Percentiles rank a stretch among this genome's conserved stretches.
Conservation (phyloP, 192 early-diverging fungal genomes). For the Phlyctochytrium arcticum region DNA sequence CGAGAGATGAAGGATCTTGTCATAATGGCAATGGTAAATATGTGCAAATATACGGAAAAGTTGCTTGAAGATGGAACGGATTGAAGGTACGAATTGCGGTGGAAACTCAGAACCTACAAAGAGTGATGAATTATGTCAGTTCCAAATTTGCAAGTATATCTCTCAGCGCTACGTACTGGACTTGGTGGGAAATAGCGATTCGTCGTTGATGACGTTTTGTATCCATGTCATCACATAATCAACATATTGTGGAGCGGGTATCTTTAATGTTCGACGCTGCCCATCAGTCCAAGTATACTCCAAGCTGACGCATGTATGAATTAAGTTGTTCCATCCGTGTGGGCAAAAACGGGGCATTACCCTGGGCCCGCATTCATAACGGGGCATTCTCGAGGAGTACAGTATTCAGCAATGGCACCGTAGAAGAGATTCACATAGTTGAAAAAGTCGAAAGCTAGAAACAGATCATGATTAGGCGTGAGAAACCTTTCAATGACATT, state of each 20-base stretch:
- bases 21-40: slow-evolving; percentile 89
- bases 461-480: not conserved
- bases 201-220: slow-evolving; percentile 82
- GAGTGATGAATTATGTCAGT: not conserved
- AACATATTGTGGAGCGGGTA: slow-evolving; percentile 92
- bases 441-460: slow-evolving; percentile 81
- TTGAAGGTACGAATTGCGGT: slow-evolving; percentile 61
- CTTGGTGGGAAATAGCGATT: slow-evolving; percentile 90
- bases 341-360: slow-evolving; percentile 27
- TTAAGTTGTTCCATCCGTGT: not conserved
- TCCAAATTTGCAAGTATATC: not conserved
- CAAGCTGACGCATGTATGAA: slow-evolving; percentile 17
- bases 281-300: slow-evolving; percentile 95
- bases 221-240: slow-evolving; percentile 89
- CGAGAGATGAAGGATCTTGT: slow-evolving; percentile 73
- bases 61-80: slow-evolving; percentile 77
- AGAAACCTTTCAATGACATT: not conserved
- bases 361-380: slow-evolving; percentile 78
- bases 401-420: slow-evolving; percentile 82
- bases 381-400: slow-evolving; percentile 75
- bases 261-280: slow-evolving; percentile 66
- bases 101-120: slow-evolving; percentile 77
- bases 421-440: slow-evolving; percentile 89
- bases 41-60: slow-evolving; percentile 88
- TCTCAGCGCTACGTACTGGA: slow-evolving; percentile 41